Percentiles rank a stretch among this genome's conserved stretches.
Conservation (phyloP, 1,139 yeast species). For the Geotrichum klebahnii region DNA sequence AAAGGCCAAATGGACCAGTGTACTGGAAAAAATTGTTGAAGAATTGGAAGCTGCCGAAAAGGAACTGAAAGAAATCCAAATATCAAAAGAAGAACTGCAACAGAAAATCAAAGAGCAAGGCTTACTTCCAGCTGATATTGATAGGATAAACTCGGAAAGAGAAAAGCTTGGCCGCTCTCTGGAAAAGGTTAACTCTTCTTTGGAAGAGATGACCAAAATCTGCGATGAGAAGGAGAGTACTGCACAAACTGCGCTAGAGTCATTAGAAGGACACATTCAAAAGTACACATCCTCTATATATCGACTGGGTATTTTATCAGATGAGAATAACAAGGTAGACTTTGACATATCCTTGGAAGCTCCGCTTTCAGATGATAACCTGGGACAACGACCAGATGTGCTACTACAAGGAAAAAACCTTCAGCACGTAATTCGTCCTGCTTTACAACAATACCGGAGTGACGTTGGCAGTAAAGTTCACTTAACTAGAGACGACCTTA, state of each 20-base stretch:
- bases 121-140: constrained; percentile 58
- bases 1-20: constrained; percentile 60
- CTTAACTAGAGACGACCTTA: constrained; percentile 55
- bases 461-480: constrained; percentile 50
- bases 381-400: constrained; percentile 46
- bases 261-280: constrained; percentile 50
- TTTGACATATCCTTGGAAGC: constrained; percentile 38
- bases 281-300: constrained; percentile 56
- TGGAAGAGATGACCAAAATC: constrained; percentile 40
- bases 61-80: constrained; percentile 45
- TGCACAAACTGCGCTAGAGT: constrained; percentile 48
- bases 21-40: constrained; percentile 50
- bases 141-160: constrained; percentile 57
- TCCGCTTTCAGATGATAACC: constrained; percentile 37
- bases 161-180: constrained; percentile 55
- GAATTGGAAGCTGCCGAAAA: constrained; percentile 51
- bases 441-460: constrained; percentile 48
- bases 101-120: constrained; percentile 52
- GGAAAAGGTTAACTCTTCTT: constrained; percentile 47
- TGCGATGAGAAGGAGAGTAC: constrained; percentile 49
- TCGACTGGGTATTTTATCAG: constrained; percentile 42
- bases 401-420: constrained; percentile 39
- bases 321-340: constrained; percentile 28
- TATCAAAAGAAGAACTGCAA: constrained; percentile 49
- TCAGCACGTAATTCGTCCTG: constrained; percentile 38